Conservation (phyloP, 495 filamentous ascomycete species). For the Oidiodendron maius region DNA sequence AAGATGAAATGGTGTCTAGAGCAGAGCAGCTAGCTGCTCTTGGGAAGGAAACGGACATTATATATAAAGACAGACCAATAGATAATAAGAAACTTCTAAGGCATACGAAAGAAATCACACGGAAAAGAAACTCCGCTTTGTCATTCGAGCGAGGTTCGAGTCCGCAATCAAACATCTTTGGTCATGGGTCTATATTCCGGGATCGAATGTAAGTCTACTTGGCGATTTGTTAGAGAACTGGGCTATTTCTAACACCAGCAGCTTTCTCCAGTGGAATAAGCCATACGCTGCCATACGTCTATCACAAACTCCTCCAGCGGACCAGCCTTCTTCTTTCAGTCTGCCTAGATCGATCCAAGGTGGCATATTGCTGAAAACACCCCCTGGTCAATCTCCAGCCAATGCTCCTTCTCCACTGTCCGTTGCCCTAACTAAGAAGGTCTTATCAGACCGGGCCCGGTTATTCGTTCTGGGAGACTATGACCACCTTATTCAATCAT, state of each 20-base stretch:
- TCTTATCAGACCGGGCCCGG: not conserved
- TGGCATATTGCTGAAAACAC: not conserved
- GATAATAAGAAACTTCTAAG: not conserved
- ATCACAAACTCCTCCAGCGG: not conserved
- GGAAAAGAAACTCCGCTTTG: not conserved
- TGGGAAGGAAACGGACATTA: not conserved
- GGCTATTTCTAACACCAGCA: not conserved
- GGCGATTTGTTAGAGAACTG: not conserved
- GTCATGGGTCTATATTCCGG: not conserved
- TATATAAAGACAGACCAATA: not conserved
- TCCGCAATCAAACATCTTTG: not conserved
- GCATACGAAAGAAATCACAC: not conserved
- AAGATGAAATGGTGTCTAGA: not conserved
- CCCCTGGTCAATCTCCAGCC: not conserved
- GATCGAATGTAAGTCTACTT: not conserved
- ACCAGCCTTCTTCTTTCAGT: not conserved
- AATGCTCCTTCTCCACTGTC: not conserved
- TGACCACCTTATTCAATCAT: not conserved
- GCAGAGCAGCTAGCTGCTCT: not conserved
- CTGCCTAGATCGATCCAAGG: not conserved
- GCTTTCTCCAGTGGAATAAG: not conserved
- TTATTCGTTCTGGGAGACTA: not conserved
- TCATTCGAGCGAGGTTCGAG: not conserved
- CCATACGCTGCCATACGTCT: not conserved
- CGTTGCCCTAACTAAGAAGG: not conserved